Evolutionary conservation across 352 stramenopile species (phyloP), one percentile per base, ranked within the genome.

Genomic region (Pseudoperonospora humuli): DNA sequence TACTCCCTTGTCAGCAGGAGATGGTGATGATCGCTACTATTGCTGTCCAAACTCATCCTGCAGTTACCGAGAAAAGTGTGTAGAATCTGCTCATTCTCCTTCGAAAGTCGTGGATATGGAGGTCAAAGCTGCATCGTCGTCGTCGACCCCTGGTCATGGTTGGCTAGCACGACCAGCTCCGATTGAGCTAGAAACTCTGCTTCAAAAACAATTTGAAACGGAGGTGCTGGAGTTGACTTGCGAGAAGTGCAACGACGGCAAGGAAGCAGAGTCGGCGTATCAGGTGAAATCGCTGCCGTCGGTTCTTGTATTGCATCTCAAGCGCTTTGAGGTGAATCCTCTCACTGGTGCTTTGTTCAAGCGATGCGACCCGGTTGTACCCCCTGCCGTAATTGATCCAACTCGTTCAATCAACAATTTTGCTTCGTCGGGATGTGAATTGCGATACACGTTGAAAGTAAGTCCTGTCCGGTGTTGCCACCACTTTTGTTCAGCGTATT

Each of bases 281-380:
- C 48, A 67, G 11, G 64, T 91, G 10, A 80, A 86, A 23, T 78
- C 67, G 17, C 43, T 91, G 10, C 82, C 82, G 10, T 67, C 65
- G 0, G 59, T 92, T 18, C 50, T 94, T 3, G 75, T 91, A 13
- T 67, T 92, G 8, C 82, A 94, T 28, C 29, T 94, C 24, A 94
- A 94, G 59, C 73, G 82, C 20, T 94, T 94, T 25, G 82, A 94
- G 49, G 69, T 94, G 1, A 74, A 90, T 20, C 68, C 72, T 17
- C 43, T 67, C 15, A 77, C 59, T 14, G 75, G 77, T 10, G 65
- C 62, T n/a, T 45, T 86, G 13, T 87, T 75, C 41, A 94, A 94
- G 63, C 77, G 82, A 9, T 83, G 75, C 26, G 82, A 94, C 44
- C 43, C 73, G 3, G 67, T 94, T n/a, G 57, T 84, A 10, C 67